Evolutionary conservation across 345 rosid species (phyloP), one percentile per base, ranked within the genome.

Genomic region (Lumnitzera racemosa): DNA sequence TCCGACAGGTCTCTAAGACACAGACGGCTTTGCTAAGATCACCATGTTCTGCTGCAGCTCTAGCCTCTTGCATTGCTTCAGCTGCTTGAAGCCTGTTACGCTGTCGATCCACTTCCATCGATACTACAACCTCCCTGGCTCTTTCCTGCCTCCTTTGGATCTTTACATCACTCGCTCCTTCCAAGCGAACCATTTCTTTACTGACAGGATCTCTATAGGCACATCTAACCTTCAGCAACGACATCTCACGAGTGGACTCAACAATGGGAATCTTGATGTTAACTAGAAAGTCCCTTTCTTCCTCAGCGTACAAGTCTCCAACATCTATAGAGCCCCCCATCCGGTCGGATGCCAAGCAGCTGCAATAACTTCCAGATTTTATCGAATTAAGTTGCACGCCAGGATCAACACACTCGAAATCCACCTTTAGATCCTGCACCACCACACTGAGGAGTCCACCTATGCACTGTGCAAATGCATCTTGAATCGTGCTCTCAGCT

Each of bases 381-480:
- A 95, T 71, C 1, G 89, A 81, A 62, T 60, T 71, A 49, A 90
- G 78, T 65, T 47, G 76, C 68, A 90, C 61, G 60, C 63, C 29
- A 0, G 78, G 72, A 68, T 84, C 77, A 57, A 67, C 73, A 25
- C 89, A 84, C 67, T 88, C 91, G 2, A 90, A 51, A 70, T 59
- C 75, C 51, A 91, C 83, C 54, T 65, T 71, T 3, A 85, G 73
- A 68, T 86, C 96, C 72, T 90, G 97, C 61, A 73, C 87, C 20
- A 95, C 96, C 27, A 95, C 99, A 57, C 95, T 95, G 49, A 95
- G 78, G 55, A 95, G 83, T 47, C 99, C 99, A 15, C 97, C 99
- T 61, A 95, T 90, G 71, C 99, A 95, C 72, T 95, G 99, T 4
- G 99, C 99, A 71, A 95, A 90, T 20, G 99, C 97, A 75, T 95